A percentile compares a stretch with the other conserved stretches of the same genome.
phyloP scores from a whole-genome alignment of 2,329 filamentous ascomycete species.

The Botrytis paeoniae region DNA sequence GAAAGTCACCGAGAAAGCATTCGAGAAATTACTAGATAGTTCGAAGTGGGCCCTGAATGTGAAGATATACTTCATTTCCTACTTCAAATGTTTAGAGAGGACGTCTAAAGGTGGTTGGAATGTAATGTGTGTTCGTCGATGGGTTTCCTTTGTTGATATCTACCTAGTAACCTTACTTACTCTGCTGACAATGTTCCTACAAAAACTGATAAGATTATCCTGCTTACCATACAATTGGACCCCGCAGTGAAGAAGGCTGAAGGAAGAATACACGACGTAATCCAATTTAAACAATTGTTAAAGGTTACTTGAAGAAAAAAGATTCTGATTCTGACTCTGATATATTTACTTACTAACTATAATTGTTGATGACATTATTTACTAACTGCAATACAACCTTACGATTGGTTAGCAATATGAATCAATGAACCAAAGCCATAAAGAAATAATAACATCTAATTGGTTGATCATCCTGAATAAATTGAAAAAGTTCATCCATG shows the following conservation, averaged over 20 bases:
- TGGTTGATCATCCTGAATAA: not conserved
- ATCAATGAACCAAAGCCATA: not conserved
- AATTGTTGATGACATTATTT: not conserved
- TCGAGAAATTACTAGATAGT: not conserved
- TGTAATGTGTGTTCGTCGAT: too few relatives aligned
- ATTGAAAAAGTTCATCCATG: not conserved
- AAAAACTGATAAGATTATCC: not conserved
- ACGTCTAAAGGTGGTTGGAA: too few relatives aligned
- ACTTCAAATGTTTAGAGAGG: too few relatives aligned
- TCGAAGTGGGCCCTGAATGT: not conserved
- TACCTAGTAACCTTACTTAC: too few relatives aligned
- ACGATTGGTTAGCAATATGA: not conserved
- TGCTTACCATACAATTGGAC: not conserved
- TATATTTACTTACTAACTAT: not conserved
- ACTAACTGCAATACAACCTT: not conserved
- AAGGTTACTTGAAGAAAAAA: too few relatives aligned
- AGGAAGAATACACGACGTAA: not conserved
- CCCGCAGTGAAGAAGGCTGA: not conserved
- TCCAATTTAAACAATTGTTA: not conserved
- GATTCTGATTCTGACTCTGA: not conserved
- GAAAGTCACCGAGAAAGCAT: not conserved
- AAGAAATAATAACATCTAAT: not conserved
- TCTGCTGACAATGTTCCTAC: not conserved
- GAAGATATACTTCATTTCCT: not conserved
- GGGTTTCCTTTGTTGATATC: too few relatives aligned